Base-by-base conservation (phyloP, 2,329 filamentous ascomycete genomes). In the Colletotrichum trifolii region DNA sequence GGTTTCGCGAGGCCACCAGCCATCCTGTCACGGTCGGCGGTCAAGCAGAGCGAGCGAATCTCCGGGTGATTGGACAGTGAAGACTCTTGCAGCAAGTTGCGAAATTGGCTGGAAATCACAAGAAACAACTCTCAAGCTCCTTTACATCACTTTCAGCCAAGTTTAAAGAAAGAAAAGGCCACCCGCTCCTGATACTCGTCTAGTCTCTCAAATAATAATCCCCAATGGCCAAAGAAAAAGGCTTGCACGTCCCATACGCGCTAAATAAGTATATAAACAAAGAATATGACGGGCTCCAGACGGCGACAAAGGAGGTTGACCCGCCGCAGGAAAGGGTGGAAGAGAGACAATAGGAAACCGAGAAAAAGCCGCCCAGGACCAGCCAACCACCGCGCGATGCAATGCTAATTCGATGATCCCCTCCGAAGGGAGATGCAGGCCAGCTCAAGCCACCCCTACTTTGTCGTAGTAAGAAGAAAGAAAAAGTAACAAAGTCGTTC, bases 391-490 rank as follows among this genome's bases (percentile, higher is more conserved):
- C 52, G 47, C 47, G 63, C 58, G 43, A 45, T 66, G 59, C 63
- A 66, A 66, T 57, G 63, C 59, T 40, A 53, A 53, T 46, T 48
- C 17, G 2, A 17, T 17, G 17, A 17, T 17, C 54, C 36, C 42
- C 47, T 25, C 25, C 25, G 25, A 25, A 25, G 25, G 25, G 53
- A 56, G 58, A 63, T 63, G 63, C 63, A 48, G 58, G 47, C 57
- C 62, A 65, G 58, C 58, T 25, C 48, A 57, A 63, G 35, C 42
- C 47, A 47, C 57, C 42, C 48, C 49, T 17, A 9, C 48, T 53
- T n/a, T 35, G 40, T 40, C 35, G 38, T 56, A 40, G 52, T n/a
- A 52, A 53, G 35, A 53, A 48, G 53, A 25, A 33, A 36, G 13
- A 25, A 25, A 25, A 25, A 5, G 25, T 25, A 5, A 25, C 25